phyloP scores from a whole-genome alignment of 2,329 filamentous ascomycete genomes.

The Neocatenulostroma microsporum region DNA sequence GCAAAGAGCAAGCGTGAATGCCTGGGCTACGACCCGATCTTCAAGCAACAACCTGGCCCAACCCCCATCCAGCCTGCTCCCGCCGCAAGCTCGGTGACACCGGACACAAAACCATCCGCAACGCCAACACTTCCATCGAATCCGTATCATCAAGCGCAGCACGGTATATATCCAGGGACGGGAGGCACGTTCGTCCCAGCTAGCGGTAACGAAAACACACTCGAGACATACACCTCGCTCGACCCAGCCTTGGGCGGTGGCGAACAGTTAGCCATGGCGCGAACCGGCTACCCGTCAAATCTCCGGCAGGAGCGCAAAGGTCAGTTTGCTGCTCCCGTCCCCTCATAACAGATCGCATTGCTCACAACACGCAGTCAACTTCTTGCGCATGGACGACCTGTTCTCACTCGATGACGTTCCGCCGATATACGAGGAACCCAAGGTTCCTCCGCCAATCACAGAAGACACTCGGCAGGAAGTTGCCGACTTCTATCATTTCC shows the following conservation, averaged over 20 bases:
- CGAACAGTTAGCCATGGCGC: constrained; percentile 19
- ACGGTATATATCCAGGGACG: constrained; percentile 10
- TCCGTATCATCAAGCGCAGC: constrained; percentile 11
- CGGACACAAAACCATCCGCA: constrained; percentile 31
- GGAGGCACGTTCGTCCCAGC: constrained; percentile 11
- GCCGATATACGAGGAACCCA: constrained; percentile 31
- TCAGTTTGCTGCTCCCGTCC: constrained; percentile 10
- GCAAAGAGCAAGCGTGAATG: constrained; percentile 84
- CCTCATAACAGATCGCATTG: constrained; percentile 1
- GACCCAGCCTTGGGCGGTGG: constrained; percentile 57
- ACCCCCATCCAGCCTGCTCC: constrained; percentile 65
- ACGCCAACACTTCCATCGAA: constrained; percentile 10
- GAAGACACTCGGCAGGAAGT: constrained; percentile 53
- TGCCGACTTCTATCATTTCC: constrained; percentile 64
- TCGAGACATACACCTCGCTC: constrained; percentile 53
- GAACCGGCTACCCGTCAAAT: constrained; percentile 15
- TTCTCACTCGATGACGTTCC: constrained; percentile 56
- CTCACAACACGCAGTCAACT: constrained; percentile 27
- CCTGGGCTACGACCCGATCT: constrained; percentile 78
- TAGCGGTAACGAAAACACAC: constrained; percentile 11
- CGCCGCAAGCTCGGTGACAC: constrained; percentile 35
- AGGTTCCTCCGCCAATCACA: constrained; percentile 31
- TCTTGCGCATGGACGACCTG: constrained; percentile 63
- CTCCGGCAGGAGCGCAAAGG: constrained; percentile 24
- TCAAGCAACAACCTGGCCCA: constrained; percentile 64